A percentile compares a stretch with the other conserved stretches of the same genome.
Evolutionary conservation across 805 yeast genomes (phyloP).

Genomic region (Pichia occidentalis): DNA sequence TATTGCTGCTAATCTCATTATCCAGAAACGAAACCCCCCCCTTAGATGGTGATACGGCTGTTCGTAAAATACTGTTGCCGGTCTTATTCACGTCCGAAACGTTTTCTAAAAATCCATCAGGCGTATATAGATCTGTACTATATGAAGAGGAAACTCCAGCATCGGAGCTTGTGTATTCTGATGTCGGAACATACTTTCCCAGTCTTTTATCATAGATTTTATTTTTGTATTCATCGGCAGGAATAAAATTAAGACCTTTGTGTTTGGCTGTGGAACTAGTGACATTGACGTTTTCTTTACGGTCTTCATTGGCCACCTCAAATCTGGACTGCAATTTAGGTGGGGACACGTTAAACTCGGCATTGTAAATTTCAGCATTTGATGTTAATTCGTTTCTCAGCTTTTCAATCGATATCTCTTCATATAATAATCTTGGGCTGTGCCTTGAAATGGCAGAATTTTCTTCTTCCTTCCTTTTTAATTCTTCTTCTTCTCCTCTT

Average conservation of each 20-base stretch:
- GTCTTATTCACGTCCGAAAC: conserved; percentile 12
- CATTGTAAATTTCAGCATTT: neutral
- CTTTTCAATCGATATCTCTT: neutral
- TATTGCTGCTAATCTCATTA: too few relatives aligned
- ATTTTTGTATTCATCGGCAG: conserved; percentile 28
- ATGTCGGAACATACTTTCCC: conserved; percentile 21
- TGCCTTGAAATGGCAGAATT: neutral
- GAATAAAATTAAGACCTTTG: conserved; percentile 27
- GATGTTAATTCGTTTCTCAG: conserved; percentile 5
- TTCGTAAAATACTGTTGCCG: conserved; percentile 4
- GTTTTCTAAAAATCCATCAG: conserved; percentile 18
- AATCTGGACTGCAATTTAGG: conserved; percentile 6
- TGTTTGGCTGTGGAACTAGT: conserved; percentile 4
- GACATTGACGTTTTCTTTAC: neutral
- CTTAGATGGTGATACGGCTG: too few relatives aligned
- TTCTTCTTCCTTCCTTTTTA: neutral
- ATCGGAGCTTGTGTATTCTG: conserved; percentile 14
- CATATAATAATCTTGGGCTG: neutral
- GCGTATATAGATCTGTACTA: conserved; percentile 10
- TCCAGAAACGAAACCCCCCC: too few relatives aligned
- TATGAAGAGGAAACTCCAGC: conserved; percentile 2
- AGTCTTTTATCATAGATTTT: conserved; percentile 26
- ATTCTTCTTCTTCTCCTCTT: neutral
- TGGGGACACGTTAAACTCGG: conserved; percentile 6
- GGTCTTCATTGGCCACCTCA: neutral